These are phyloP conservation scores for Harrya chromipes DNA, from an alignment of 768 basidiomycete genomes.

Conservation along the genomic window DNA sequence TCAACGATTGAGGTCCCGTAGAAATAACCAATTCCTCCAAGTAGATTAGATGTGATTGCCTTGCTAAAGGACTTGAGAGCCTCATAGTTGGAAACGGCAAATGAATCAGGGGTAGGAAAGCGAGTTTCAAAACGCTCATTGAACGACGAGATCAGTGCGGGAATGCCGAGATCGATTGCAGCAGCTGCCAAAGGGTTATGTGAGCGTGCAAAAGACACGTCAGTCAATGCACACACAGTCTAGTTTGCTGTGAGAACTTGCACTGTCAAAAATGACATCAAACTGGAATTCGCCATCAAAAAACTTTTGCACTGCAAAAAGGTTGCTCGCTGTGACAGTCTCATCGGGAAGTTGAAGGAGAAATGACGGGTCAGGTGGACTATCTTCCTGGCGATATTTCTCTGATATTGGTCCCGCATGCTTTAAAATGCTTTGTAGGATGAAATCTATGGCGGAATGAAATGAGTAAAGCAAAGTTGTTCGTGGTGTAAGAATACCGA, in stretches of 20 bases:
- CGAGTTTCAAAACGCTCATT: constrained; percentile 60
- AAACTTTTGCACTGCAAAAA: constrained; percentile 83
- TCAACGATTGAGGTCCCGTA: constrained; percentile 89
- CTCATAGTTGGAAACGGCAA: constrained; percentile 43
- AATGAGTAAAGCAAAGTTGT: not conserved
- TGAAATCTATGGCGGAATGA: constrained; percentile 44
- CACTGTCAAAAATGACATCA: constrained; percentile 85
- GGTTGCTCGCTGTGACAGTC: constrained; percentile 65
- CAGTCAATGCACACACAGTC: constrained; percentile 46
- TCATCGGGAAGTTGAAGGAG: constrained; percentile 76
- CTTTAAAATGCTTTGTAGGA: constrained; percentile 58
- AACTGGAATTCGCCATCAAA: constrained; percentile 86
- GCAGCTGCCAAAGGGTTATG: constrained; percentile 41
- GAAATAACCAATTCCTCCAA: constrained; percentile 95
- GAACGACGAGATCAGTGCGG: constrained; percentile 59
- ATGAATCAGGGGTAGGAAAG: constrained; percentile 67
- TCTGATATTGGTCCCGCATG: constrained; percentile 52
- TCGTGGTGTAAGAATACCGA: constrained; percentile 23
- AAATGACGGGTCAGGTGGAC: constrained; percentile 76
- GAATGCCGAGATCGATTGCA: constrained; percentile 66
- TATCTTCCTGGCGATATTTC: constrained; percentile 46
- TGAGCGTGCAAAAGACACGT: constrained; percentile 2
- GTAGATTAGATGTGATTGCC: constrained; percentile 83
- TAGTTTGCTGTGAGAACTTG: constrained; percentile 59
- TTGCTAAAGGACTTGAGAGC: constrained; percentile 74